Evolutionary conservation across 2,329 filamentous ascomycete genomes (phyloP), one percentile per base, ranked within the genome.

Genomic region (Coleophoma eucalyptorum): DNA sequence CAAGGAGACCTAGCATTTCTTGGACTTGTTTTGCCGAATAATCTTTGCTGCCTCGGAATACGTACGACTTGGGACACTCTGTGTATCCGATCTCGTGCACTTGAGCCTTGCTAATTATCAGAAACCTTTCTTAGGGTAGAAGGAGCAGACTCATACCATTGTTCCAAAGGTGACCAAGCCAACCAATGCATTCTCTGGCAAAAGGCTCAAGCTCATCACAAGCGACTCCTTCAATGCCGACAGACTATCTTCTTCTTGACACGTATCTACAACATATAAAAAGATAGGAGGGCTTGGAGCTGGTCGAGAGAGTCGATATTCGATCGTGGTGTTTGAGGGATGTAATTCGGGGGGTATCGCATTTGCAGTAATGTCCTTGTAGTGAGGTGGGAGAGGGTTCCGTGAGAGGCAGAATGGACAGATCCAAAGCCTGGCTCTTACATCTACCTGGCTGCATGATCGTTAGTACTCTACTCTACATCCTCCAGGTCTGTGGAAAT

Each of bases 1-100:
- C 81, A 44, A 86, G 78, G 49, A 97, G 78, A 26, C 92, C 94
- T 46, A 99, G 85, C 94, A 99, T 99, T 66, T 99, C 94, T 70
- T 97, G 93, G n/a, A 99, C 91, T 68, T 97, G 92, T 74, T 97
- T 97, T 49, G 92, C 89, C n/a, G 86, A 81, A 70, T 99, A 99
- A 65, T 99, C 94, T 76, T 97, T 99, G 77, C 86, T 97, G 37
- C 94, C 94, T 50, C 93, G 84, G 79, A 99, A 99, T 40, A 99
- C 94, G 65, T 97, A 99, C 5, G 93, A 97, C 73, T 97, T 99
- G 58, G 94, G 90, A 71, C 94, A 99, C 72, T 97, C 94, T 50
- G 89, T 92, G 67, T 99, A 99, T 50, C 94, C 94, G 60, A 99
- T 90, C 72, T 99, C 94, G 68, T 99, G 94, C 16, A 99, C 90